Percentiles rank a stretch among this genome's conserved stretches.
Evolutionary conservation across 2,329 filamentous ascomycete species (phyloP).

Genomic region (Sporothrix euskadiensis): DNA sequence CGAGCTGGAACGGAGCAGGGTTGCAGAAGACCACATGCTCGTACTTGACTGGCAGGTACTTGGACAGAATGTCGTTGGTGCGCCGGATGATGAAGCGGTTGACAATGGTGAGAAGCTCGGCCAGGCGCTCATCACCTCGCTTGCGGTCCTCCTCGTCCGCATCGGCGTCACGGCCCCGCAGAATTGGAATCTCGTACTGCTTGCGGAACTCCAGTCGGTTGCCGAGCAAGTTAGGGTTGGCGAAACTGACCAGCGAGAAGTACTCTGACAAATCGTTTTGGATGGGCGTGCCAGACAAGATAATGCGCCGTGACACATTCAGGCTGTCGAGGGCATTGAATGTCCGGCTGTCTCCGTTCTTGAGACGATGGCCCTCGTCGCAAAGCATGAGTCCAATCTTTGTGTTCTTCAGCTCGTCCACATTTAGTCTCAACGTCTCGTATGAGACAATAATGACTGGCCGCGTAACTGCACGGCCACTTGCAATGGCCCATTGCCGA

Average conservation of each 20-base stretch:
- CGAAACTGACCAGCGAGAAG: slow-evolving; percentile 93
- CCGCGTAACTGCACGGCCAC: slow-evolving; percentile 82
- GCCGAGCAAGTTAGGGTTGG: slow-evolving; percentile 88
- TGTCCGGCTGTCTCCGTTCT: slow-evolving; percentile 94
- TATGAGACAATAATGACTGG: slow-evolving; percentile 98
- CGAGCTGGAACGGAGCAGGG: slow-evolving; percentile 85
- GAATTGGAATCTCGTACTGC: slow-evolving; percentile 87
- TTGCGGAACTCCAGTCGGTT: slow-evolving; percentile 91
- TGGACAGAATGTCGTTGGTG: slow-evolving; percentile 96
- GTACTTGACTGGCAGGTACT: slow-evolving; percentile 97
- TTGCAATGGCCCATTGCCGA: slow-evolving; percentile 91
- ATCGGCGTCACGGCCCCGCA: slow-evolving; percentile 86
- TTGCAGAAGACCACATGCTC: slow-evolving; percentile 99
- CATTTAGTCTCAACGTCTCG: slow-evolving; percentile 88
- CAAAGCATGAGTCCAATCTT: slow-evolving; percentile 91
- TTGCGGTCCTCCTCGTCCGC: slow-evolving; percentile 80
- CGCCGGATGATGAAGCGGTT: slow-evolving; percentile 99
- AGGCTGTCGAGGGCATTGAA: slow-evolving; percentile 88
- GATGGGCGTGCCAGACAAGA: slow-evolving; percentile 94
- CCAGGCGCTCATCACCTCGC: slow-evolving; percentile 79
- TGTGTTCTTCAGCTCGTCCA: slow-evolving; percentile 84
- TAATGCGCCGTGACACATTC: slow-evolving; percentile 88
- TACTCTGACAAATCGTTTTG: slow-evolving; percentile 99
- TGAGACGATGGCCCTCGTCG: slow-evolving; percentile 93
- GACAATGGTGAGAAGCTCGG: slow-evolving; percentile 78